phyloP scores from a whole-genome alignment of 2,329 filamentous ascomycete species.

The Claviceps humidiphila region DNA sequence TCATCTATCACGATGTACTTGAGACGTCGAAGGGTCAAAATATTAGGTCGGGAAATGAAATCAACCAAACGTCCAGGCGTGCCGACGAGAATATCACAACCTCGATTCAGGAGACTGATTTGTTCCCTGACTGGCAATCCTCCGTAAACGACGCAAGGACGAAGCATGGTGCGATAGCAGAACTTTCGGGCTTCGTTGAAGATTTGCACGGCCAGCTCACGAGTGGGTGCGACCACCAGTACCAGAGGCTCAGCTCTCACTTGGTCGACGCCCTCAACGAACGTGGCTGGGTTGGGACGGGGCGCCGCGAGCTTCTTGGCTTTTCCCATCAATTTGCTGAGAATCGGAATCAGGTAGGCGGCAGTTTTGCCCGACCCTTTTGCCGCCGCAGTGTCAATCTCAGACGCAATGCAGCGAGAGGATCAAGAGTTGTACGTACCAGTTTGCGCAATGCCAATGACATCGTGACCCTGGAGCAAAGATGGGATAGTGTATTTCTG shows the following conservation, averaged over 20 bases:
- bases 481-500: conserved; percentile 77
- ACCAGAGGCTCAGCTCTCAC: conserved; percentile 78
- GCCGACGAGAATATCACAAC: conserved; percentile 80
- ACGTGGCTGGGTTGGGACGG: conserved; percentile 52
- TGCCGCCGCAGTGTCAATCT: neutral
- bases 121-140: conserved; percentile 63
- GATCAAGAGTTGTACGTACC: conserved; percentile 41
- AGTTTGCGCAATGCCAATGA: conserved; percentile 85
- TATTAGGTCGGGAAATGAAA: conserved; percentile 59
- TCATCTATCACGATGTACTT: conserved; percentile 81
- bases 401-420: neutral
- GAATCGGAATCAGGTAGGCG: conserved; percentile 76
- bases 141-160: conserved; percentile 81
- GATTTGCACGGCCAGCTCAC: conserved; percentile 86
- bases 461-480: conserved; percentile 61
- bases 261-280: conserved; percentile 31
- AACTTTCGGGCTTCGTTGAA: conserved; percentile 89
- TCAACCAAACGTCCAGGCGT: conserved; percentile 79
- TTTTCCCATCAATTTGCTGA: conserved; percentile 92
- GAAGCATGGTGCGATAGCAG: conserved; percentile 89
- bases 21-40: conserved; percentile 62
- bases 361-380: conserved; percentile 96
- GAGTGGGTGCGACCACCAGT: conserved; percentile 71
- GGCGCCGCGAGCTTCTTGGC: conserved; percentile 73
- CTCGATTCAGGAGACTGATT: conserved; percentile 58